Base-by-base conservation (phyloP, 2,329 filamentous ascomycete genomes). In the Byssochlamys sp. region DNA sequence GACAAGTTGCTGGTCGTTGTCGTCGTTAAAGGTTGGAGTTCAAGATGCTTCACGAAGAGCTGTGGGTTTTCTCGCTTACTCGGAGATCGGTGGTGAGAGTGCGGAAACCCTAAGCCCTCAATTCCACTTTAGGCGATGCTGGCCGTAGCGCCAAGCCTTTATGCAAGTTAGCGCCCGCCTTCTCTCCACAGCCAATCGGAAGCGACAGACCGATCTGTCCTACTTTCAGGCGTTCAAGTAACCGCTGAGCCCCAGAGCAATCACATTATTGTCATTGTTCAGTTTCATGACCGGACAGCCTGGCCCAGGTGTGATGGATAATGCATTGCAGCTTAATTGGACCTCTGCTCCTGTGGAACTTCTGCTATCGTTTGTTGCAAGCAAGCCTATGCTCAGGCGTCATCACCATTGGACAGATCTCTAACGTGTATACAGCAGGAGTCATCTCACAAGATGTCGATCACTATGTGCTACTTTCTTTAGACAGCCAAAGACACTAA, bases 51-150 rank as follows among this genome's bases (percentile, higher is more conserved):
- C 56, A 59, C 59, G 61, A 67, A 62, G 66, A 65, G 63, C 61
- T 66, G 73, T 72, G 70, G 71, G 72, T 72, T 73, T 75, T 75
- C 73, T 76, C 73, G 74, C 72, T 75, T 75, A 72, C 65, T 69
- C 61, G 62, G 62, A 54, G 53, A 55, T 58, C 31, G 61, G 59
- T 67, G 57, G 64, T 67, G 64, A 65, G 67, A 61, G 63, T 55
- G 57, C 58, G 57, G 58, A 67, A 67, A 55, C 71, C 71, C 71
- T 73, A 74, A 73, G 61, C 72, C 72, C 71, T 74, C 54, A 28
- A 56, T 61, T 60, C 58, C 52, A 14, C 53, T 64, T 65, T 62
- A 56, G 59, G 28, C 28, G 58, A 39, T 14, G 53, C 26, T 55
- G 24, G 4, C 19, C n/a, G 3, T 57, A 33, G 45, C 24, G 12